Conservation (phyloP, 2,329 filamentous ascomycete species). For the Colletotrichum sp. region DNA sequence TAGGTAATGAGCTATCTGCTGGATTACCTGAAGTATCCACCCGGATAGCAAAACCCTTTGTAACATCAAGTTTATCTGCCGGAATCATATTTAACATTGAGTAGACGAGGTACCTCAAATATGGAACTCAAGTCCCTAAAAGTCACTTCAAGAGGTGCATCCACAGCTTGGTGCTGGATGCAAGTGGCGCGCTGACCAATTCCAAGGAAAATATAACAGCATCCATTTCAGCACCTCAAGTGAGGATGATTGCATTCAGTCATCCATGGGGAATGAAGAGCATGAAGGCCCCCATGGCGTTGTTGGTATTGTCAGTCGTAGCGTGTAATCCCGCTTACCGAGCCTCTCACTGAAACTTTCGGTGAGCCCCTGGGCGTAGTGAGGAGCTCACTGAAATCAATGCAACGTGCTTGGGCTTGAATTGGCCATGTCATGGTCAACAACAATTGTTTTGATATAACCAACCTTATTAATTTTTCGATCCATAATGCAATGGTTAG, state of each 20-base stretch:
- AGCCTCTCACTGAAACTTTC: neutral
- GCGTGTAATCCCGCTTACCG: neutral
- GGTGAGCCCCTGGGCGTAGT: neutral
- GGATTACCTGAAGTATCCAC: too few species aligned
- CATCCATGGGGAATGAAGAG: fast-evolving
- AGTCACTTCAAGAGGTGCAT: neutral
- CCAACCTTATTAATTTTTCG: neutral
- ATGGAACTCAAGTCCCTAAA: neutral
- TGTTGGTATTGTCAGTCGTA: neutral
- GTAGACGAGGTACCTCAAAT: neutral
- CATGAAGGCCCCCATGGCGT: fast-evolving
- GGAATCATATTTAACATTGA: neutral
- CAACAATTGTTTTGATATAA: neutral
- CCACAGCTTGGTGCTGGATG: neutral
- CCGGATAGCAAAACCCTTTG: too few species aligned
- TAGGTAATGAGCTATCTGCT: fast-evolving
- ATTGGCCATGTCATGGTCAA: neutral
- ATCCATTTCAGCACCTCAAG: neutral
- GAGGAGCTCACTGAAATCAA: neutral
- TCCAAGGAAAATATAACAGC: fast-evolving
- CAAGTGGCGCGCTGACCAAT: fast-evolving
- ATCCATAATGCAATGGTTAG: neutral
- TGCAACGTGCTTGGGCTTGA: neutral
- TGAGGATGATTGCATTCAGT: neutral
- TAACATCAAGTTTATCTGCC: neutral